Percentiles rank a stretch among this genome's conserved stretches.
Evolutionary conservation across 2,329 filamentous ascomycete genomes (phyloP).

Genomic region (Fusarium proliferatum): DNA sequence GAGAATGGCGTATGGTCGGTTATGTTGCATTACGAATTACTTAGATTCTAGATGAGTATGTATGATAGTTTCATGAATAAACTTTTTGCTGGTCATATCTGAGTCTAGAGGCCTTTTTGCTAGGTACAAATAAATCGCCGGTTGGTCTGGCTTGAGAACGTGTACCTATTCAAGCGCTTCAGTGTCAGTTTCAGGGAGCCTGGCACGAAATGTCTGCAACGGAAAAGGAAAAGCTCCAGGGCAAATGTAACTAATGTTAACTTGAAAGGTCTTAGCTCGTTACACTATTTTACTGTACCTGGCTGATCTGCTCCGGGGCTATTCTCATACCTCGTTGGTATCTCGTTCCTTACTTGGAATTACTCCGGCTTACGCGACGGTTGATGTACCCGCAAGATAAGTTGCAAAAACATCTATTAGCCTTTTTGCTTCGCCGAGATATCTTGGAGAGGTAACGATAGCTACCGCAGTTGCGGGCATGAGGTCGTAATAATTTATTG

Average conservation of each 20-base stretch:
- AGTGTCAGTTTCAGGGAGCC: not conserved
- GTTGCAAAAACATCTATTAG: no score
- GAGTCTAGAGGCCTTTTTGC: not conserved
- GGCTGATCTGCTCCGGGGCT: not conserved
- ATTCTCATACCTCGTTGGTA: not conserved
- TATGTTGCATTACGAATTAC: not conserved
- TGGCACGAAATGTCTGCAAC: not conserved
- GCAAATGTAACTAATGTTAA: not conserved
- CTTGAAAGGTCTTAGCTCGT: not conserved
- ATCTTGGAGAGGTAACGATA: not conserved
- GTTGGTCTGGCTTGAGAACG: not conserved
- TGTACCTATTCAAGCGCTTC: no score
- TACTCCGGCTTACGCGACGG: no score
- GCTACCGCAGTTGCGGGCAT: fast-evolving
- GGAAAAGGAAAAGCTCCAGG: not conserved
- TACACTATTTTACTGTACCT: not conserved
- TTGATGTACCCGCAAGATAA: not conserved
- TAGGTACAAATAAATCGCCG: not conserved
- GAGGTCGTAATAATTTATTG: fast-evolving
- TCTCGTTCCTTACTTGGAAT: not conserved
- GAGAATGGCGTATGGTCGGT: not conserved
- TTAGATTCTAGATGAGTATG: not conserved
- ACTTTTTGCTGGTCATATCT: not conserved
- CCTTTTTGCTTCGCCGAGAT: not conserved
- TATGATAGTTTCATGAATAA: not conserved